These are phyloP conservation scores for Gonapodya prolifera DNA, from an alignment of 192 early-diverging fungal species.

Conservation along the genomic window DNA sequence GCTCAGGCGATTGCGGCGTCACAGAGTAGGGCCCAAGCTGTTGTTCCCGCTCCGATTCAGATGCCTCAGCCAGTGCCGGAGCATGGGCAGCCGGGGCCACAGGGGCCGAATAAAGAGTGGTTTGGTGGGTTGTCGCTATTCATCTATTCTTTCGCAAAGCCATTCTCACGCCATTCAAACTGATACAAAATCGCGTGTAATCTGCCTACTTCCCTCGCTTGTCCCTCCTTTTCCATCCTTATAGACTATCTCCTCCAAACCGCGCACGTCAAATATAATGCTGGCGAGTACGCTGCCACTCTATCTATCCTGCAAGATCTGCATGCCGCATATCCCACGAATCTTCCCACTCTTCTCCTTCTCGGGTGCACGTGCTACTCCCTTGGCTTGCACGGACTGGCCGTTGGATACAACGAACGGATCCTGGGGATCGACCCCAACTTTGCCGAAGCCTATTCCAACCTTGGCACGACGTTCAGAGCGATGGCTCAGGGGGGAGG, in stretches of 20 bases:
- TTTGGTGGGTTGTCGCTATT: background rate
- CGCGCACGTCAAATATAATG: conserved; percentile 30
- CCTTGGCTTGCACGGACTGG: conserved; percentile 52
- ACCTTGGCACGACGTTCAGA: conserved; percentile 78
- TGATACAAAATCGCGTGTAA: no score
- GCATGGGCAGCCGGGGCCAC: background rate
- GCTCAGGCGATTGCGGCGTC: background rate
- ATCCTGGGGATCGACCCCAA: conserved; percentile 70
- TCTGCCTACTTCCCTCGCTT: no score
- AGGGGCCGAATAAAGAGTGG: background rate
- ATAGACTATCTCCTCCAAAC: conserved; percentile 9
- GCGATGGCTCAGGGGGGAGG: conserved; percentile 48
- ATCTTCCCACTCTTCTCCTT: conserved; percentile 73
- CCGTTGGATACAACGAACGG: conserved; percentile 64
- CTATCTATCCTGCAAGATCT: conserved; percentile 23
- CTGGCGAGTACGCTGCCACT: conserved; percentile 18
- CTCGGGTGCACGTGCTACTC: conserved; percentile 82
- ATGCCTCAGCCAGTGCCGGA: background rate
- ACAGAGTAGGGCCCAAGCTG: background rate
- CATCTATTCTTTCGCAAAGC: no score
- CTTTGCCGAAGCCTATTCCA: conserved; percentile 84
- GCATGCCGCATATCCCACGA: conserved; percentile 18
- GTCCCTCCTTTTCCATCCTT: background rate
- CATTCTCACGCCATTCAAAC: no score
- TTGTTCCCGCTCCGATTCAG: background rate